These are phyloP conservation scores for Neurospora sp. DNA, from an alignment of 495 filamentous ascomycete species.

Conservation along the genomic window DNA sequence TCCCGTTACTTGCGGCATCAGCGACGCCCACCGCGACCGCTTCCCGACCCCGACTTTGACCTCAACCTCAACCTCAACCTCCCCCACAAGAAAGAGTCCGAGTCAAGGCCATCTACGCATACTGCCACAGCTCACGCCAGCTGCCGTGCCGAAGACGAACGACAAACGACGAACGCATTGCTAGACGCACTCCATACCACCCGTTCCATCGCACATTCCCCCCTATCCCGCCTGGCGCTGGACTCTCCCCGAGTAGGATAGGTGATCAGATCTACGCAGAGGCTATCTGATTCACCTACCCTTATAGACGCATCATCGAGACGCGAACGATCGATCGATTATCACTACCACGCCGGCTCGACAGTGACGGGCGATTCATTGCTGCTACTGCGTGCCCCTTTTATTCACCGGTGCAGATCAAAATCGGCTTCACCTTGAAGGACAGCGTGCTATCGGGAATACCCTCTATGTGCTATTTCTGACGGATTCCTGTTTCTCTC, in stretches of 20 bases:
- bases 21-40: not conserved
- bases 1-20: not conserved
- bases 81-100: not conserved
- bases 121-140: not conserved
- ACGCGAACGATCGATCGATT: not conserved
- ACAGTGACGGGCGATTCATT: not conserved
- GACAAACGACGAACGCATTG: not conserved
- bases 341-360: not conserved
- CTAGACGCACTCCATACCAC: not conserved
- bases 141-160: not conserved
- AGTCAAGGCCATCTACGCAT: not conserved
- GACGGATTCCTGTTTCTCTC: not conserved
- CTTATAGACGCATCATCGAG: not conserved
- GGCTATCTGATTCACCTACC: not conserved
- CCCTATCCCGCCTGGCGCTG: not conserved
- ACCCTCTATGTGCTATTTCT: constrained; percentile 3
- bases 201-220: not conserved
- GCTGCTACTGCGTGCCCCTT: not conserved
- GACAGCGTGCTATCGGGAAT: not conserved
- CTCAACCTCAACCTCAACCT: not conserved
- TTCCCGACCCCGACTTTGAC: not conserved
- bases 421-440: not conserved
- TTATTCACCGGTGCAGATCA: not conserved
- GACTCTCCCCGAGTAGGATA: not conserved
- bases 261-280: not conserved